Conservation (phyloP, 257 asterid species). For the Rauvolfia tetraphylla region DNA sequence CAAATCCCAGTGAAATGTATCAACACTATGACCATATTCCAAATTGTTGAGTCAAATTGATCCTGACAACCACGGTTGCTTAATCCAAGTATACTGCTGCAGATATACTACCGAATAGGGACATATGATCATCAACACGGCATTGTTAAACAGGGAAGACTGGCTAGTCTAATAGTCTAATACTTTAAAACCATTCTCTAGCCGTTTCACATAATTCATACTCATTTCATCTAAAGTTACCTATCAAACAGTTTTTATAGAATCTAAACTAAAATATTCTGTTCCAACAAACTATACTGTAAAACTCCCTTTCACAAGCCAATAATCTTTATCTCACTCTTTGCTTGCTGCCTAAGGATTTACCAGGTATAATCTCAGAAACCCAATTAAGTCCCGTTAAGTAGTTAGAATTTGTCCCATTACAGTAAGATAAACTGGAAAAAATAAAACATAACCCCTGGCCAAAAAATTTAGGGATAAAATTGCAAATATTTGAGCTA, state of each 20-base stretch:
- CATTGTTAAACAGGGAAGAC: not conserved
- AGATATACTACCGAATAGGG: not conserved
- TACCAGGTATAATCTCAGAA: not conserved
- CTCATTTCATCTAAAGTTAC: not conserved
- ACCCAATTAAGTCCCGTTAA: not conserved
- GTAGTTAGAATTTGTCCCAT: not conserved
- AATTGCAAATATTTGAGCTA: not conserved
- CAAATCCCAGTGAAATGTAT: not conserved
- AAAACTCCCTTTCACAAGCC: not conserved
- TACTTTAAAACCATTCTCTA: not conserved
- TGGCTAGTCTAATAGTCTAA: not conserved
- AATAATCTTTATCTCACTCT: not conserved
- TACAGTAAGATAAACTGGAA: not conserved
- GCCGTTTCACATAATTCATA: not conserved
- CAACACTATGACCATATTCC: no score
- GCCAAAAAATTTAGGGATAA: not conserved
- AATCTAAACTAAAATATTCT: not conserved
- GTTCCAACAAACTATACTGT: not conserved
- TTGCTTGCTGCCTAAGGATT: not conserved
- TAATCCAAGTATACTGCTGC: not conserved
- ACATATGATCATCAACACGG: not conserved
- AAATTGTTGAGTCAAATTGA: not conserved
- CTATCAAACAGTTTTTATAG: not conserved
- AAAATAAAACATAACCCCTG: conserved; percentile 9
- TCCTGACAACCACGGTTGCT: not conserved